Evolutionary conservation across 768 basidiomycete species (phyloP), one percentile per base, ranked within the genome.

Genomic region (Dacryopinax spathularia): DNA sequence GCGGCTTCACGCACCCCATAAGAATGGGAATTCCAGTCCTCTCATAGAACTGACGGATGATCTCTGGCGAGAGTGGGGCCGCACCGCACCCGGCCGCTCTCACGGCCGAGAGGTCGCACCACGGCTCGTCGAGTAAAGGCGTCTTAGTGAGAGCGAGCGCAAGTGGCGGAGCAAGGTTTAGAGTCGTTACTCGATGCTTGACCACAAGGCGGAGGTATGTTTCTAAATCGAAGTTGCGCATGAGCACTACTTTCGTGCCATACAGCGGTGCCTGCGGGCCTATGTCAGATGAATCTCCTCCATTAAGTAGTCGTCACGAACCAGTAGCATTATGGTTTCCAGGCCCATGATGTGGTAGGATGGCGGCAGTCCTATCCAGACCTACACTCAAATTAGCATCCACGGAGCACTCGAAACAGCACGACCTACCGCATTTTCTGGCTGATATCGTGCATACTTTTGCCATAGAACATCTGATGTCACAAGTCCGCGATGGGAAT

Each of bases 81-180:
- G 70, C 71, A 35, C 71, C 71, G 6, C 67, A 67, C 0, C 69
- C 69, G 36, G 66, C 68, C 9, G 66, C 66, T 9, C 65, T 62
- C 2, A 72, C 68, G 29, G 66, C 65, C 10, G 66, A 65, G 7
- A 70, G 63, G 62, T 70, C 67, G 60, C 64, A 69, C 36, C 67
- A 65, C 10, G 60, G 60, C 20, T 60, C 33, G 59, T 41, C 27
- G 63, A 66, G 59, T 20, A 69, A 63, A 2, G 68, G 68, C 1
- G 62, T 62, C 65, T 69, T 69, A 31, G 69, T 68, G 44, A 72
- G 62, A 0, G 68, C 69, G 34, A 72, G 70, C n/a, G 71, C 71
- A 33, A 72, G 61, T 13, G 71, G 71, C 18, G 71, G 69, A 7
- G 69, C 69, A 41, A 72, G 67, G 66, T 72, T 70, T 3, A 70